Percentiles rank a stretch among this genome's conserved stretches.
Conservation (phyloP, 768 basidiomycete genomes). For the Gyrodon lividus region DNA sequence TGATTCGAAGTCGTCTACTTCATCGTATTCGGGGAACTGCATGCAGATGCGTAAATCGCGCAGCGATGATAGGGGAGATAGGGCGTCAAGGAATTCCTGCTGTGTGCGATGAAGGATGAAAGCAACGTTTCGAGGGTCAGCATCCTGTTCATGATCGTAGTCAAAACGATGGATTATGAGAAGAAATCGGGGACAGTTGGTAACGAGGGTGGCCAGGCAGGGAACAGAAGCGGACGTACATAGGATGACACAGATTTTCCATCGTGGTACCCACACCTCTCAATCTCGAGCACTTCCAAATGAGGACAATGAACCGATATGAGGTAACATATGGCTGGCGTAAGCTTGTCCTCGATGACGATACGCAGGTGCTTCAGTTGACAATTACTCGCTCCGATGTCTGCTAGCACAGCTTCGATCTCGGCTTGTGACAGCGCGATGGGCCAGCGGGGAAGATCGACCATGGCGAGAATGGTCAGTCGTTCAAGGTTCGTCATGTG, state of each 20-base stretch:
- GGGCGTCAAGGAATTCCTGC: constrained; percentile 36
- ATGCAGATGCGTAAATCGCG: constrained; percentile 35
- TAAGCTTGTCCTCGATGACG: constrained; percentile 37
- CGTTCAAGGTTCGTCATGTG: constrained; percentile 29
- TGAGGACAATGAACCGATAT: constrained; percentile 32
- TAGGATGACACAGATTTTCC: constrained; percentile 35
- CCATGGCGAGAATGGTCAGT: constrained; percentile 32
- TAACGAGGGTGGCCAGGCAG: constrained; percentile 6
- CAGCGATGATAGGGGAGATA: constrained; percentile 26
- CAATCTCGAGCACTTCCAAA: constrained; percentile 34
- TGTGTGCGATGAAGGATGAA: constrained; percentile 26
- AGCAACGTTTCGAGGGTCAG: constrained; percentile 31
- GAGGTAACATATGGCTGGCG: constrained; percentile 27
- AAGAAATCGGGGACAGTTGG: constrained; percentile 11
- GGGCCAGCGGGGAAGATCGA: constrained; percentile 37
- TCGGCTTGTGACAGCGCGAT: constrained; percentile 36
- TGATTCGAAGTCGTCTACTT: constrained; percentile 30
- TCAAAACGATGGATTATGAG: constrained; percentile 20
- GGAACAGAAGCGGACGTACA: constrained; percentile 30
- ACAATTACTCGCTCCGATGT: constrained; percentile 32
- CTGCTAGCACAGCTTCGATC: constrained; percentile 28
- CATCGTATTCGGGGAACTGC: constrained; percentile 37
- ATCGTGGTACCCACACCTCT: constrained; percentile 37
- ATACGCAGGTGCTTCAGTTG: constrained; percentile 34
- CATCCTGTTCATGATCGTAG: constrained; percentile 23